Conservation (phyloP, 192 early-diverging fungal genomes). For the Phlyctochytrium planicorne region DNA sequence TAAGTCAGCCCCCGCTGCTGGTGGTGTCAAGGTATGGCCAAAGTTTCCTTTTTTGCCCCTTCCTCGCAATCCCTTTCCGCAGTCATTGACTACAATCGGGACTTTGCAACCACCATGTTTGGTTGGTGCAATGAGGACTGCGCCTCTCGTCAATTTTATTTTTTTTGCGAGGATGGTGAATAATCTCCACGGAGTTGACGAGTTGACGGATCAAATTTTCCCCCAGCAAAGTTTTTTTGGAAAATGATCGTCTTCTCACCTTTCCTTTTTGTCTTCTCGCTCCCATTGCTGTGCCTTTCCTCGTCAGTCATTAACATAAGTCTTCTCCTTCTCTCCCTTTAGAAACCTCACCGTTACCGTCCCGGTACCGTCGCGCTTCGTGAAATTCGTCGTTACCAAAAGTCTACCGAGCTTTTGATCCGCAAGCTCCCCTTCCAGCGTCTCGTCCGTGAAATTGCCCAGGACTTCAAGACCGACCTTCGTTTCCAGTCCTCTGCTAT, state of each 20-base stretch:
- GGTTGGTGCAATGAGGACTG: too few relatives aligned
- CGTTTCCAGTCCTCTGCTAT: slow-evolving; percentile 99
- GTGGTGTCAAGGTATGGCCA: slow-evolving; percentile 72
- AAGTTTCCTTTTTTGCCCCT: slow-evolving; percentile 72
- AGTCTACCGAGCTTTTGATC: slow-evolving; percentile 84
- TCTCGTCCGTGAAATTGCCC: slow-evolving; percentile 98
- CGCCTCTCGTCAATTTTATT: too few relatives aligned
- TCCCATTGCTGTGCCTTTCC: slow-evolving; percentile 38
- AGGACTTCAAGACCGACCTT: slow-evolving; percentile 99
- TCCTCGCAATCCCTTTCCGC: slow-evolving; percentile 32
- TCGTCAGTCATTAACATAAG: not conserved
- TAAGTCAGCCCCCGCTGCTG: slow-evolving; percentile 93
- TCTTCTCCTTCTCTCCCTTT: too few relatives aligned
- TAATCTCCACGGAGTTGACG: too few relatives aligned
- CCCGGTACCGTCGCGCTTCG: slow-evolving; percentile 81
- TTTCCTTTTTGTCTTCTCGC: not conserved
- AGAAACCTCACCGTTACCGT: slow-evolving; percentile 87
- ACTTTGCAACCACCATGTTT: too few relatives aligned
- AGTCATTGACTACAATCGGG: too few relatives aligned
- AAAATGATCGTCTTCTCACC: not conserved
- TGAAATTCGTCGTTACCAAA: slow-evolving; percentile 91
- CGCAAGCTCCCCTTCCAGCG: slow-evolving; percentile 83
- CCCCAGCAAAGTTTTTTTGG: too few relatives aligned
- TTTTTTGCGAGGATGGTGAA: too few relatives aligned
- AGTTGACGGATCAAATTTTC: too few relatives aligned